phyloP scores from a whole-genome alignment of 1,139 yeast species.

The Trichomonascaceae sp. region DNA sequence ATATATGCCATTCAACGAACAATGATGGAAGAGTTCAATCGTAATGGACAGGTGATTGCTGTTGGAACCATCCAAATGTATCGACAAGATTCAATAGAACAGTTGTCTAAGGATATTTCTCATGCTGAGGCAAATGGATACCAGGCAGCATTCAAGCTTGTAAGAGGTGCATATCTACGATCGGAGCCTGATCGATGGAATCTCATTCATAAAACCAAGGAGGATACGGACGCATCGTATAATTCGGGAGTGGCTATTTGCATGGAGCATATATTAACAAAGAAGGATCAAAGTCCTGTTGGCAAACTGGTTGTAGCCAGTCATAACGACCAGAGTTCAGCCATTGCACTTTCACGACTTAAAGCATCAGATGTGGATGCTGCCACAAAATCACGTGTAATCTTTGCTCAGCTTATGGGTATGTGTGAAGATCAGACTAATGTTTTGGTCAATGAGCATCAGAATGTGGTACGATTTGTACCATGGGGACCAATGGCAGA shows the following conservation, averaged over 20 bases:
- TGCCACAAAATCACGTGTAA: constrained; percentile 43
- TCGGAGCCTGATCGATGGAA: constrained; percentile 65
- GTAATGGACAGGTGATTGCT: constrained; percentile 50
- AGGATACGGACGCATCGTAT: constrained; percentile 70
- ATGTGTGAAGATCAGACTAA: constrained; percentile 91
- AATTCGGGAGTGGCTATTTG: constrained; percentile 63
- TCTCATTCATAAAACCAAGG: constrained; percentile 70
- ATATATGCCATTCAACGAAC: constrained; percentile 87
- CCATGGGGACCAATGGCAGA: constrained; percentile 98
- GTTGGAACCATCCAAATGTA: constrained; percentile 96
- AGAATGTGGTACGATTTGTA: constrained; percentile 81
- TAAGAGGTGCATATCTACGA: constrained; percentile 96
- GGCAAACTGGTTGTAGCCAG: constrained; percentile 92
- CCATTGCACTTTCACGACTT: constrained; percentile 58
- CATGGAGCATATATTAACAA: constrained; percentile 52
- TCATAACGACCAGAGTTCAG: constrained; percentile 78
- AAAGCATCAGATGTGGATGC: constrained; percentile 22
- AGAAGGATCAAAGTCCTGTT: constrained; percentile 43
- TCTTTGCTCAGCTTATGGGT: constrained; percentile 86
- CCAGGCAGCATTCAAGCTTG: constrained; percentile 81
- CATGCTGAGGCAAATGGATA: constrained; percentile 58
- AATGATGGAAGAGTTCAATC: constrained; percentile 70
- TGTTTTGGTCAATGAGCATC: constrained; percentile 61
- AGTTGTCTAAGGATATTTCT: constrained; percentile 57
- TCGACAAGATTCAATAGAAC: constrained; percentile 60